These are phyloP conservation scores for Ceratocystis huliohia DNA, from an alignment of 2,329 filamentous ascomycete species.

Conservation along the genomic window DNA sequence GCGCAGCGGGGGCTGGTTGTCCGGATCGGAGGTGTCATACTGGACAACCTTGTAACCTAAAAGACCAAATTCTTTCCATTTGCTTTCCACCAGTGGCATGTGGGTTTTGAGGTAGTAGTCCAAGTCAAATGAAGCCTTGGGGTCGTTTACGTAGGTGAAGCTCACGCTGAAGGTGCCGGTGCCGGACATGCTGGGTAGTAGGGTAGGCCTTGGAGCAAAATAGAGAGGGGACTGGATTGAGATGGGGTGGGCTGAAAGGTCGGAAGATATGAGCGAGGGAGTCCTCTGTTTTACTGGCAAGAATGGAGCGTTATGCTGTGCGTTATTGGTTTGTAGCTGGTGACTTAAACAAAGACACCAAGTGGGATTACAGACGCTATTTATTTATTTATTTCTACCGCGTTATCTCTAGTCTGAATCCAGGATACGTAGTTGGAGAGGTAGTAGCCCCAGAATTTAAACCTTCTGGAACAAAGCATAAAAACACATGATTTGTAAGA, in stretches of 20 bases:
- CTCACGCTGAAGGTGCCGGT: slow-evolving; percentile 11
- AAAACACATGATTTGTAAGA: not conserved
- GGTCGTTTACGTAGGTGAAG: slow-evolving; percentile 14
- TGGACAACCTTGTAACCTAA: slow-evolving; percentile 28
- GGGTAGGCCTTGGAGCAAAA: not conserved
- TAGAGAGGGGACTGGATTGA: not conserved
- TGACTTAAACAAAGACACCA: not conserved
- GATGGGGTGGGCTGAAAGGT: not conserved
- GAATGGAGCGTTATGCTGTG: not conserved
- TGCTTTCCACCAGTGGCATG: slow-evolving; percentile 33
- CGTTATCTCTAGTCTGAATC: not conserved
- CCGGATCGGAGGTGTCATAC: slow-evolving; percentile 23
- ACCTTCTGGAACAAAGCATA: not conserved
- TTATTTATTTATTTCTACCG: not conserved
- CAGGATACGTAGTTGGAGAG: not conserved
- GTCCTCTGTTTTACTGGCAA: not conserved
- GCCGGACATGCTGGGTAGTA: slow-evolving; percentile 5
- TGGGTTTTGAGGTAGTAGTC: slow-evolving; percentile 37
- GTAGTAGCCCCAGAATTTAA: not conserved
- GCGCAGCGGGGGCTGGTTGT: slow-evolving; percentile 20
- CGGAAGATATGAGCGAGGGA: not conserved
- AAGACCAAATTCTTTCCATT: slow-evolving; percentile 32
- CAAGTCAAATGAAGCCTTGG: slow-evolving; percentile 32
- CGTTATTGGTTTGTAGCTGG: not conserved
- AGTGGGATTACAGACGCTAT: not conserved